phyloP scores from a whole-genome alignment of 1,284 basidiomycete genomes.

The Boletus smithii region DNA sequence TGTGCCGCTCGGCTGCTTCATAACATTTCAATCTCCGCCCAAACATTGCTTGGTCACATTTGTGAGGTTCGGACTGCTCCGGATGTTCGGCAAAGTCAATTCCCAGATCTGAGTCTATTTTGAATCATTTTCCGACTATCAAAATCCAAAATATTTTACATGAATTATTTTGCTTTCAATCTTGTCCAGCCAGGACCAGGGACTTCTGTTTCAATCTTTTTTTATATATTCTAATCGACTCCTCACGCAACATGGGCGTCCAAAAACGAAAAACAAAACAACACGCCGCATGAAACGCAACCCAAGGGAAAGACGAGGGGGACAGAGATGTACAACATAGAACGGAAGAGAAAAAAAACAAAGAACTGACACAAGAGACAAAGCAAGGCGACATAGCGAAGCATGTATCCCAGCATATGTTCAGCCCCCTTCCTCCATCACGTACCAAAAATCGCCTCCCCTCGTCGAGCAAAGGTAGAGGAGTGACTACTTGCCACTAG shows the following conservation, averaged over 20 bases:
- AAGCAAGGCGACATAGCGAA: slow-evolving; percentile 15
- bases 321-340: slow-evolving; percentile 19
- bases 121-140: no score
- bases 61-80: no score
- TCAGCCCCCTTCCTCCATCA: slow-evolving; percentile 5
- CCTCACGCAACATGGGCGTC: slow-evolving; percentile 25
- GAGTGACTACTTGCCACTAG: slow-evolving; percentile 19
- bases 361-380: slow-evolving; percentile 6
- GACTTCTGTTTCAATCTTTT: slow-evolving; percentile 2
- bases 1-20: no score
- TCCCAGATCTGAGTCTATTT: no score
- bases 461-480: background rate
- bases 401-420: slow-evolving; percentile 14
- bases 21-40: no score
- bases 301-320: slow-evolving; percentile 14
- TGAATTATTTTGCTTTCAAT: no score
- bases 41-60: no score
- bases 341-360: slow-evolving; percentile 5
- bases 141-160: no score
- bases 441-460: slow-evolving; percentile 5
- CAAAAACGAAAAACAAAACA: slow-evolving; percentile 16
- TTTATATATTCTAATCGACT: slow-evolving; percentile 23
- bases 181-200: no score
- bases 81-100: no score
- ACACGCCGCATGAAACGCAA: slow-evolving; percentile 14